These are phyloP conservation scores for Lodderomyces metapsilosis DNA, from an alignment of 1,139 yeast species.

Conservation along the genomic window DNA sequence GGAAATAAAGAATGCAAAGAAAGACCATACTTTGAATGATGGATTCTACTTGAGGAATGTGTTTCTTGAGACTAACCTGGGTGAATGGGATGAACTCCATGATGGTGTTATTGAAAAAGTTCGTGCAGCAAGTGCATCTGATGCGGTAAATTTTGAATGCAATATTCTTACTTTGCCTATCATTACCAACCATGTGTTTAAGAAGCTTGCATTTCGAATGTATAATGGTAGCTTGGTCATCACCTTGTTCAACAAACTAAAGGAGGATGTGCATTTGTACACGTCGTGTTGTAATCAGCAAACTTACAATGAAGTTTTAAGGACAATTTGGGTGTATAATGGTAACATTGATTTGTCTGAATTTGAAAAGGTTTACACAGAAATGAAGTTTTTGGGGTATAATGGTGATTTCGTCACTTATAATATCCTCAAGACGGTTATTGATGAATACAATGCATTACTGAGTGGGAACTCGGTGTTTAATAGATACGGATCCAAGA, in stretches of 20 bases:
- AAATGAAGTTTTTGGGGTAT: constrained; percentile 46
- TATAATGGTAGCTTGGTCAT: constrained; percentile 38
- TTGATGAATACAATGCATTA: constrained; percentile 35
- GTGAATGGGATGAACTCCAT: constrained; percentile 17
- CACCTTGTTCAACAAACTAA: constrained; percentile 35
- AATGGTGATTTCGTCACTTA: constrained; percentile 37
- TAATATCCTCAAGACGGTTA: constrained; percentile 35
- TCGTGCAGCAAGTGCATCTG: constrained; percentile 13
- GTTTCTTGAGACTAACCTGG: constrained; percentile 6
- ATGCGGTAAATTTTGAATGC: constrained; percentile 26
- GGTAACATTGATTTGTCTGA: constrained; percentile 39
- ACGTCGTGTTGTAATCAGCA: constrained; percentile 41
- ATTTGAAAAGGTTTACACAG: constrained; percentile 33
- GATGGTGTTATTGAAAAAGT: constrained; percentile 19
- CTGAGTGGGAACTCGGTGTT: constrained; percentile 16
- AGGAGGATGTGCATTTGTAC: constrained; percentile 32
- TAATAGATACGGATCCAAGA: constrained; percentile 22
- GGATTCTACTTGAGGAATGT: constrained; percentile 9
- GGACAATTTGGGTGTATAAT: constrained; percentile 37
- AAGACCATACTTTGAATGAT: not conserved
- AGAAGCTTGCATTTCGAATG: constrained; percentile 24
- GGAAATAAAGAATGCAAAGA: not conserved
- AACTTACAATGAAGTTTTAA: constrained; percentile 41
- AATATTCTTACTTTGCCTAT: constrained; percentile 39
- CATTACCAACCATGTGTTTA: constrained; percentile 33